These are phyloP conservation scores for Quambalaria eucalypti DNA, from an alignment of 1,284 basidiomycete species.

Conservation along the genomic window DNA sequence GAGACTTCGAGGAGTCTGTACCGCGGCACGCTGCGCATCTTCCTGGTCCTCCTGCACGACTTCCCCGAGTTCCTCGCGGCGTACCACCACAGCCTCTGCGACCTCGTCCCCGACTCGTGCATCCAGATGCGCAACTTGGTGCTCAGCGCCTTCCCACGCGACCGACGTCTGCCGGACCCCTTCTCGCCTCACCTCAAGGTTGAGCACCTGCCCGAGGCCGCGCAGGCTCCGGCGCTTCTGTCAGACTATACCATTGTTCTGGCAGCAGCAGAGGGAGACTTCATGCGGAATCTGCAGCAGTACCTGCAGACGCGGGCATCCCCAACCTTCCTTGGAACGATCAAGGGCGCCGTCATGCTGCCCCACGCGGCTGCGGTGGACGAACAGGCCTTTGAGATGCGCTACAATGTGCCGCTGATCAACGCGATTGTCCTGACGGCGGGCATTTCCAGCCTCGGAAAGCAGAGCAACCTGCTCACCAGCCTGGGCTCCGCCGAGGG, in stretches of 20 bases:
- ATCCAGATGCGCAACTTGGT: constrained; percentile 95
- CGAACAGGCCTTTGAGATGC: constrained; percentile 49
- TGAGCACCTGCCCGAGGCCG: constrained; percentile 71
- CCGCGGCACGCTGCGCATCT: constrained; percentile 79
- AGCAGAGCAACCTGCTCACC: constrained; percentile 62
- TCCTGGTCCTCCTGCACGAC: constrained; percentile 91
- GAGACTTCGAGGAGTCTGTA: constrained; percentile 80
- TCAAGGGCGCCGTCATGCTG: constrained; percentile 67
- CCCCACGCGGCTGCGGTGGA: constrained; percentile 36
- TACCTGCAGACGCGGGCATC: constrained; percentile 61
- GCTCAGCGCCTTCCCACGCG: constrained; percentile 83
- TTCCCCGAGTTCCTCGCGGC: constrained; percentile 97
- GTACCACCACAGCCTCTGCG: constrained; percentile 90
- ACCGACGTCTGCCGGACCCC: constrained; percentile 76
- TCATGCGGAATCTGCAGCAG: constrained; percentile 69
- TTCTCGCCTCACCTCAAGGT: constrained; percentile 51
- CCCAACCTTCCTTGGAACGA: constrained; percentile 60
- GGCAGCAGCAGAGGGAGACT: constrained; percentile 54
- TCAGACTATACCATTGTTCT: constrained; percentile 80
- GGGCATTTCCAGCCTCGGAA: constrained; percentile 75
- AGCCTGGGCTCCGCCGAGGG: constrained; percentile 64
- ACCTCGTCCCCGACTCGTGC: constrained; percentile 82
- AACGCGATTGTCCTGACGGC: constrained; percentile 92
- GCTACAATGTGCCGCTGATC: constrained; percentile 77
- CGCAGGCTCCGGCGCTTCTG: constrained; percentile 75